Conservation (phyloP, 2,329 filamentous ascomycete genomes). For the Aspergillus latus region DNA sequence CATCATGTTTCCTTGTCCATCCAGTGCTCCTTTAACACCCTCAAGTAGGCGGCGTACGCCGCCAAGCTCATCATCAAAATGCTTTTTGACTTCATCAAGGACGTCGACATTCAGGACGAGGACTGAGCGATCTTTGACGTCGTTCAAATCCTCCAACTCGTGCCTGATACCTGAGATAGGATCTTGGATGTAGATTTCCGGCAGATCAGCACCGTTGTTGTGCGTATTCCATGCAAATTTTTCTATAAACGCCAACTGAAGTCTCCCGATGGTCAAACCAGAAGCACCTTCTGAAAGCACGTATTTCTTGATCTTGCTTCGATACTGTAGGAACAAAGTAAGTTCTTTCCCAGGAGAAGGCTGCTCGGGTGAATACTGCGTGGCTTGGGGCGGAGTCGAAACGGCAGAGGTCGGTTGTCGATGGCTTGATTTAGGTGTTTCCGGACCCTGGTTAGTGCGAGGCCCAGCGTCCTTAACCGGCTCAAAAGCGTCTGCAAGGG, state of each 20-base stretch:
- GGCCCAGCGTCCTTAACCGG: conserved; percentile 29
- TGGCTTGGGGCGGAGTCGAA: conserved; percentile 47
- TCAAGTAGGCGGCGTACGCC: conserved; percentile 80
- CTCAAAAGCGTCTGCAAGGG: conserved; percentile 37
- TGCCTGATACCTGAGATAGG: conserved; percentile 93
- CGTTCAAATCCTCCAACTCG: conserved; percentile 86
- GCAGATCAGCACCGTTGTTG: conserved; percentile 85
- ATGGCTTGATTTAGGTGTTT: conserved; percentile 28
- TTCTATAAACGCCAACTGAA: conserved; percentile 96
- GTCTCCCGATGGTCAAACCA: conserved; percentile 78
- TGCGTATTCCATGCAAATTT: conserved; percentile 99
- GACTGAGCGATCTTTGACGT: conserved; percentile 93
- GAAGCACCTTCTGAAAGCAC: conserved; percentile 79
- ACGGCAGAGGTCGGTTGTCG: conserved; percentile 24
- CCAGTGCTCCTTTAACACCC: conserved; percentile 77
- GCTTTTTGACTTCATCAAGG: conserved; percentile 92
- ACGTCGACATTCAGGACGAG: conserved; percentile 92
- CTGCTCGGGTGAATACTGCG: conserved; percentile 59
- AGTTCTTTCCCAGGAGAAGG: conserved; percentile 78
- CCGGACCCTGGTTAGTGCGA: conserved; percentile 22
- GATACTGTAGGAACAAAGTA: conserved; percentile 93
- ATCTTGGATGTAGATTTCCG: conserved; percentile 99
- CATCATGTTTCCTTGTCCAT: conserved; percentile 77
- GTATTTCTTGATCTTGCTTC: conserved; percentile 95
- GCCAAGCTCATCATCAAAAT: conserved; percentile 88